Evolutionary conservation across 2,329 filamentous ascomycete genomes (phyloP).

Genomic region (Fusarium tuaranense): DNA sequence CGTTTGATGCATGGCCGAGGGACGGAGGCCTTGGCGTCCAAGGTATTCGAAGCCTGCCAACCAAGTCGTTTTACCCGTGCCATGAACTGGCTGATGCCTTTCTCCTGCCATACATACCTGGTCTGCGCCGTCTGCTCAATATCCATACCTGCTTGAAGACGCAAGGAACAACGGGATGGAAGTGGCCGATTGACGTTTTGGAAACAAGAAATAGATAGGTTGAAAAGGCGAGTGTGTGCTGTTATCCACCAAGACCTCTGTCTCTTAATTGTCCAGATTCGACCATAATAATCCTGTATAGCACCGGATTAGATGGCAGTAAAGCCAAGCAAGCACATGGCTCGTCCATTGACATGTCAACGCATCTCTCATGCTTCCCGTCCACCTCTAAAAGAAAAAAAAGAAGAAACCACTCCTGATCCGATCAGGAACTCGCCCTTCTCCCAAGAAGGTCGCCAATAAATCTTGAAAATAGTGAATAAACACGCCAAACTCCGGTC

Average conservation of each 20-base stretch:
- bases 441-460: not conserved
- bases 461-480: conserved; percentile 11
- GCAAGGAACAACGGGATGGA: not conserved
- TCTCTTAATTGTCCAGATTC: conserved; percentile 7
- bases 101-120: not conserved
- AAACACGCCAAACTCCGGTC: conserved; percentile 24
- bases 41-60: not conserved
- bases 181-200: conserved; percentile 1
- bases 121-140: not conserved
- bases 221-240: conserved; percentile 7
- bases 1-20: not conserved
- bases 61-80: not conserved
- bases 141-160: not conserved
- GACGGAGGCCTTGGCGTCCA: not conserved
- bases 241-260: conserved; percentile 10
- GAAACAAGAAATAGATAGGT: not conserved
- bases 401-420: not conserved
- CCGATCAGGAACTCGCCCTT: conserved; percentile 6
- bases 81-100: not conserved
- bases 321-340: conserved; percentile 10
- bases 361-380: not conserved
- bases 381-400: not conserved
- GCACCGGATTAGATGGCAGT: not conserved
- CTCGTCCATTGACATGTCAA: conserved; percentile 3
- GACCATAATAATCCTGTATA: conserved; percentile 9